Conservation (phyloP, 345 rosid genomes). For the Aquilaria malaccensis region DNA sequence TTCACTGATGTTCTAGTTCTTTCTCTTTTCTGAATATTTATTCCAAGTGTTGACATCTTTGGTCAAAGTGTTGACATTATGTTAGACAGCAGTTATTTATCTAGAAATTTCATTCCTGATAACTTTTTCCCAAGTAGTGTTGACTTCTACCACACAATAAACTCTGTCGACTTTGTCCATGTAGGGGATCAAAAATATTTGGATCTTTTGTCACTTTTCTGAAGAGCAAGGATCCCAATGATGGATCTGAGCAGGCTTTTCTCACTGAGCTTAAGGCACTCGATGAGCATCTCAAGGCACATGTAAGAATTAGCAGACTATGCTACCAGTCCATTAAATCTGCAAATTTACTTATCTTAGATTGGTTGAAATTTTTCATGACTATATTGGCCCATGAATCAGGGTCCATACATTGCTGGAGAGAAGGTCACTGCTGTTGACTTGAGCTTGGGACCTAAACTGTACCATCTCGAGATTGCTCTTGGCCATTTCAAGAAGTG, state of each 20-base stretch:
- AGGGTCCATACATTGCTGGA: conserved; percentile 83
- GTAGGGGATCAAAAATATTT: conserved; percentile 72
- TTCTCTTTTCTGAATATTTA: neutral
- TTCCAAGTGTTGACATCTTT: neutral
- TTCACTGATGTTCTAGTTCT: neutral
- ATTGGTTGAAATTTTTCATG: neutral
- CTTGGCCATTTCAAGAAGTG: conserved; percentile 87
- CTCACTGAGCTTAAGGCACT: conserved; percentile 67
- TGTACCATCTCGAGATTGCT: conserved; percentile 77
- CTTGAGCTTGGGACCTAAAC: conserved; percentile 83
- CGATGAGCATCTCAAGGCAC: conserved; percentile 72
- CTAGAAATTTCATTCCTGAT: neutral
- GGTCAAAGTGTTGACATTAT: neutral
- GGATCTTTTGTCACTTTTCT: conserved; percentile 48
- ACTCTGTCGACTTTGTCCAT: neutral
- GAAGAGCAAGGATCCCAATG: conserved; percentile 83
- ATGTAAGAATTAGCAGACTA: conserved; percentile 21
- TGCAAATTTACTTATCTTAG: neutral
- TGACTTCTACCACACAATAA: neutral
- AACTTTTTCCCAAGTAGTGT: neutral
- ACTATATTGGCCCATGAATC: conserved; percentile 12
- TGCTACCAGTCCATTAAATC: no score
- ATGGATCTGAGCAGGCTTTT: conserved; percentile 72
- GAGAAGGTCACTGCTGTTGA: conserved; percentile 68
- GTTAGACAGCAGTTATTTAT: neutral